These are phyloP conservation scores for Purpureocillium takamizusanense DNA, from an alignment of 2,329 filamentous ascomycete species.

Conservation along the genomic window DNA sequence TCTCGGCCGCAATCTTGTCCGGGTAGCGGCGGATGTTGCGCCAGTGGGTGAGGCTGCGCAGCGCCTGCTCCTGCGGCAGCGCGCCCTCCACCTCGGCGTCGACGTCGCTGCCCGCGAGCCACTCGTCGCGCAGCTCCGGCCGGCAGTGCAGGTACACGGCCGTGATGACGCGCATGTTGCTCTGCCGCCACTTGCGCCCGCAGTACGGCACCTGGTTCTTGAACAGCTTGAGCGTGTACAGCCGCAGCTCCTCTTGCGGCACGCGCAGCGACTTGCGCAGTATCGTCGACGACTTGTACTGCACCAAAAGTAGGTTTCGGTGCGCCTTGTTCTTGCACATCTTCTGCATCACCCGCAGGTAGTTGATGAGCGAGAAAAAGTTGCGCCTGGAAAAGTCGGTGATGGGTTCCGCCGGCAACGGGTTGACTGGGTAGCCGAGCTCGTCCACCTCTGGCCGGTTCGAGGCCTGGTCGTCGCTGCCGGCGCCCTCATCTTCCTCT, in stretches of 20 bases:
- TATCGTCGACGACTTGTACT: slow-evolving; percentile 91
- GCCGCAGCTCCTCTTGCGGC: slow-evolving; percentile 74
- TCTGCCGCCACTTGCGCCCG: slow-evolving; percentile 94
- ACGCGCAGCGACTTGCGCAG: slow-evolving; percentile 86
- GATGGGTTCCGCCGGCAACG: slow-evolving; percentile 66
- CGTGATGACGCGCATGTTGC: slow-evolving; percentile 98
- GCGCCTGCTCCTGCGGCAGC: slow-evolving; percentile 81
- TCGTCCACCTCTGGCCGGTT: slow-evolving; percentile 66
- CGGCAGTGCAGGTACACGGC: slow-evolving; percentile 91
- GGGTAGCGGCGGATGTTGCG: slow-evolving; percentile 79
- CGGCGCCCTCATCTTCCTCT: slow-evolving; percentile 16
- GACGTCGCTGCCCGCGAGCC: slow-evolving; percentile 83
- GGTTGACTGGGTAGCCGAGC: slow-evolving; percentile 68
- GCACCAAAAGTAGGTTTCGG: slow-evolving; percentile 84
- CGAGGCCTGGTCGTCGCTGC: slow-evolving; percentile 23
- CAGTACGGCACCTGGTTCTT: slow-evolving; percentile 98
- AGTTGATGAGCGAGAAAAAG: slow-evolving; percentile 92
- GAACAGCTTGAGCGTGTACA: slow-evolving; percentile 96
- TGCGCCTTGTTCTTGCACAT: slow-evolving; percentile 94
- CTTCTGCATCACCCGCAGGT: slow-evolving; percentile 93
- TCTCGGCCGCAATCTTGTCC: slow-evolving; percentile 59
- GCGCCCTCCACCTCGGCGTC: slow-evolving; percentile 92
- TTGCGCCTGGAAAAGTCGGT: slow-evolving; percentile 88
- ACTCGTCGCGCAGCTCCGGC: slow-evolving; percentile 88
- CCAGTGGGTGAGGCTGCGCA: slow-evolving; percentile 88